A percentile compares a stretch with the other conserved stretches of the same genome.
Evolutionary conservation across 2,329 filamentous ascomycete genomes (phyloP).

Genomic region (Ceratocystis diversiconidia): DNA sequence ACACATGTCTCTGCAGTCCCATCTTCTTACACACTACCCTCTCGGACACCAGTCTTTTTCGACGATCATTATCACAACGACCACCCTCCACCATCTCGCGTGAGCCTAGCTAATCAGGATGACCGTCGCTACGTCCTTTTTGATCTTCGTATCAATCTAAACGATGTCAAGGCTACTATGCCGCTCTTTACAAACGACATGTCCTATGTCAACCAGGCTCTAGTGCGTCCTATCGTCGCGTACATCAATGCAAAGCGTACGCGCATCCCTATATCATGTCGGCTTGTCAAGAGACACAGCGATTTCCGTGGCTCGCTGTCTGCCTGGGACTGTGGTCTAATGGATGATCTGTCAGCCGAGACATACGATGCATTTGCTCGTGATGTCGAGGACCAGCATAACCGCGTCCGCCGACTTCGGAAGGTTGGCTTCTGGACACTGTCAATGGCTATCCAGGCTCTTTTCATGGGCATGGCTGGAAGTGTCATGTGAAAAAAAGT

Average conservation of each 20-base stretch:
- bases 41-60: constrained; percentile 12
- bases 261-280: constrained; percentile 89
- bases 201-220: constrained; percentile 89
- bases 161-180: constrained; percentile 84
- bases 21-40: constrained; percentile 15
- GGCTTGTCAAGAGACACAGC: constrained; percentile 72
- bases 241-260: constrained; percentile 94
- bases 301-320: constrained; percentile 97
- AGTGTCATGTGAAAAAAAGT: constrained; percentile 42
- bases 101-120: constrained; percentile 29
- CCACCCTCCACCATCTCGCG: constrained; percentile 3
- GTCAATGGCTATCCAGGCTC: constrained; percentile 77
- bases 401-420: constrained; percentile 71
- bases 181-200: constrained; percentile 85
- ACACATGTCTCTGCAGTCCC: constrained; percentile 14
- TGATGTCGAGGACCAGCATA: constrained; percentile 81
- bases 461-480: constrained; percentile 89
- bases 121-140: constrained; percentile 75
- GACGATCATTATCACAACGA: constrained; percentile 18
- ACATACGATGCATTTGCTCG: constrained; percentile 88
- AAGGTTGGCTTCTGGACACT: constrained; percentile 96
- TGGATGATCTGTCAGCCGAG: constrained; percentile 87
- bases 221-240: constrained; percentile 89
- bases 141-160: constrained; percentile 87
- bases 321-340: constrained; percentile 78